Conservation (phyloP, 176 grass and related monocot genomes). For the Lolium multiflorum region DNA sequence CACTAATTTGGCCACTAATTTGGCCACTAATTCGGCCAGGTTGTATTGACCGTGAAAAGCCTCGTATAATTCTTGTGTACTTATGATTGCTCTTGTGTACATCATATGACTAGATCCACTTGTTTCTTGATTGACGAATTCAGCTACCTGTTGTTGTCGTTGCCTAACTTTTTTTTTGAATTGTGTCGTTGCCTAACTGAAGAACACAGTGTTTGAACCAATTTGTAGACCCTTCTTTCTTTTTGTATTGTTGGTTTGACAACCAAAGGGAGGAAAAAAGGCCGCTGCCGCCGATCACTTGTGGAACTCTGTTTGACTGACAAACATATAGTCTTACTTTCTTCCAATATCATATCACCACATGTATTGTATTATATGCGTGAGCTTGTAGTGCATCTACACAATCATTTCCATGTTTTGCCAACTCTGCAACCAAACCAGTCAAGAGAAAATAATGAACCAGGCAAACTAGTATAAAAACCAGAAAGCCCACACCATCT, state of each 20-base stretch:
- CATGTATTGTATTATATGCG: slow-evolving; percentile 9
- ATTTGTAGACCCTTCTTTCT: background rate
- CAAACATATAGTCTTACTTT: too few relatives aligned
- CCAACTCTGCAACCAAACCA: slow-evolving; percentile 64
- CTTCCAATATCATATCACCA: background rate
- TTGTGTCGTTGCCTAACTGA: background rate
- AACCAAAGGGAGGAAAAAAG: background rate
- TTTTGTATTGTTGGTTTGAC: background rate
- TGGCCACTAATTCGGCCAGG: background rate
- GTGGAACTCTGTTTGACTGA: background rate
- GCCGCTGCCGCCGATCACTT: background rate
- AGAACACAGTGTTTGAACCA: background rate
- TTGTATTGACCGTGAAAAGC: slow-evolving; percentile 17
- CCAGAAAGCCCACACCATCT: too few relatives aligned
- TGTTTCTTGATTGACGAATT: slow-evolving; percentile 7
- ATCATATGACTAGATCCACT: background rate
- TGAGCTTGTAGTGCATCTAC: slow-evolving; percentile 78
- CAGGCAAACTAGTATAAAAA: too few relatives aligned
- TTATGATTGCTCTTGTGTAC: background rate
- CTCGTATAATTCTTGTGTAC: slow-evolving; percentile 17
- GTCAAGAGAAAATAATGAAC: background rate
- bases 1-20: background rate
- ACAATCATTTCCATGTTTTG: slow-evolving; percentile 79
- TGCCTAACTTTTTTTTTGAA: too few relatives aligned
- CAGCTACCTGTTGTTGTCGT: background rate